Conservation (phyloP, 768 basidiomycete genomes). For the Auricularia heimuer region DNA sequence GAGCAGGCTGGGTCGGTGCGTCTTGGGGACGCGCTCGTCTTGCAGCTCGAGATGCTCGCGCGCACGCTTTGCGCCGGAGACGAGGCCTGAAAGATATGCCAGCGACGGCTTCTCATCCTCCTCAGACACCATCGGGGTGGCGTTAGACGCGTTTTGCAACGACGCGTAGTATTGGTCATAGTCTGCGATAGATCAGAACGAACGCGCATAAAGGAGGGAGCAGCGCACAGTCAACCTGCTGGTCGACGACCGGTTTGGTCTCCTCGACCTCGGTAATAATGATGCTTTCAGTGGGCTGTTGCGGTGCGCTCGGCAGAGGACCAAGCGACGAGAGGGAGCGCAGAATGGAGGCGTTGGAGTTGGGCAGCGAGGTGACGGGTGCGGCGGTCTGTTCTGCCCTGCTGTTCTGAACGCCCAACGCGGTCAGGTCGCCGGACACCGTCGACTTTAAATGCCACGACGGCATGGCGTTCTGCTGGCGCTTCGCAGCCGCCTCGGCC, state of each 20-base stretch:
- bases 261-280: slow-evolving; percentile 22
- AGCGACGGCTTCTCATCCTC: slow-evolving; percentile 51
- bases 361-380: slow-evolving; percentile 19
- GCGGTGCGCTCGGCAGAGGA: slow-evolving; percentile 1
- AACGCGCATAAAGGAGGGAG: neutral
- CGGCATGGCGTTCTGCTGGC: slow-evolving; percentile 85
- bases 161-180: slow-evolving; percentile 80
- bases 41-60: slow-evolving; percentile 50
- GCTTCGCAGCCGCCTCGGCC: slow-evolving; percentile 71
- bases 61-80: slow-evolving; percentile 1
- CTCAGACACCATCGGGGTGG: slow-evolving; percentile 51
- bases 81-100: slow-evolving; percentile 5
- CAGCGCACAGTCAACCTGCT: slow-evolving; percentile 56
- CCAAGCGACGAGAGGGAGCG: slow-evolving; percentile 6
- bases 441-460: slow-evolving; percentile 96
- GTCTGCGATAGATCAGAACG: slow-evolving; percentile 29
- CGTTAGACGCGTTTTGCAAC: slow-evolving; percentile 47
- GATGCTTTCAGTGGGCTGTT: slow-evolving; percentile 44
- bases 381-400: slow-evolving; percentile 24
- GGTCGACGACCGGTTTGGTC: slow-evolving; percentile 41
- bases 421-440: slow-evolving; percentile 84
- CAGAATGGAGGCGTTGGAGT: slow-evolving; percentile 40
- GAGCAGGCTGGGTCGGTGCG: neutral
- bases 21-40: slow-evolving; percentile 36
- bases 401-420: slow-evolving; percentile 67